These are phyloP conservation scores for Sugiyamaella smithiae DNA, from an alignment of 805 yeast genomes.

Conservation along the genomic window DNA sequence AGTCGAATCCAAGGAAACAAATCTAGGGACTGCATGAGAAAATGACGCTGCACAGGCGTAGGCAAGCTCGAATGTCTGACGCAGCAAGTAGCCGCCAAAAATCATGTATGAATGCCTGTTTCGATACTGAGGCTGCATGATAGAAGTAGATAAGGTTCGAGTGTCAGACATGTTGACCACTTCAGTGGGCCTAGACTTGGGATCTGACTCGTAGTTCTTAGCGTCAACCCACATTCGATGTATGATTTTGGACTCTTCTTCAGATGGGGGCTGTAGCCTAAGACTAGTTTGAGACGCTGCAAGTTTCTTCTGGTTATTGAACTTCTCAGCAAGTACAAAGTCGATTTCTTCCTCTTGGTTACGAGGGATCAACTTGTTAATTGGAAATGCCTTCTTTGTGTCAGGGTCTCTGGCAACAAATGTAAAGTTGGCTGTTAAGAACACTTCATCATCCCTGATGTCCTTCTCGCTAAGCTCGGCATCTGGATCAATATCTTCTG, in stretches of 20 bases:
- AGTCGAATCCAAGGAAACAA: conserved; percentile 85
- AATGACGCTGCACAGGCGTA: conserved; percentile 91
- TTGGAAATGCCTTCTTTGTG: conserved; percentile 85
- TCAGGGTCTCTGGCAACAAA: conserved; percentile 94
- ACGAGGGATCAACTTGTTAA: conserved; percentile 74
- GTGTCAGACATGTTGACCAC: conserved; percentile 71
- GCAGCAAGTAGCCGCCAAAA: conserved; percentile 89
- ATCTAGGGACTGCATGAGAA: conserved; percentile 80
- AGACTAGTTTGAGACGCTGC: conserved; percentile 64
- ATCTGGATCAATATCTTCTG: conserved; percentile 49
- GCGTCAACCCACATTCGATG: conserved; percentile 66
- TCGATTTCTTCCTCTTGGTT: conserved; percentile 77
- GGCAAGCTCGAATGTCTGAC: conserved; percentile 92
- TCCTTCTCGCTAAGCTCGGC: conserved; percentile 50
- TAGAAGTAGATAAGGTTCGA: conserved; percentile 64
- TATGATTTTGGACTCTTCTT: conserved; percentile 67
- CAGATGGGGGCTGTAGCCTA: conserved; percentile 68
- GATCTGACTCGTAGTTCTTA: conserved; percentile 30
- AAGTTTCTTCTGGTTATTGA: conserved; percentile 80
- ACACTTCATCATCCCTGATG: conserved; percentile 64
- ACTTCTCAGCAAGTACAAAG: conserved; percentile 83
- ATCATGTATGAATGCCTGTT: conserved; percentile 93
- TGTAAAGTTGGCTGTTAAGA: conserved; percentile 87
- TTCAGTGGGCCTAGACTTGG: conserved; percentile 44
- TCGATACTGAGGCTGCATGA: conserved; percentile 96